Base-by-base conservation (phyloP, 345 rosid genomes). In the Tarenaya hassleriana region DNA sequence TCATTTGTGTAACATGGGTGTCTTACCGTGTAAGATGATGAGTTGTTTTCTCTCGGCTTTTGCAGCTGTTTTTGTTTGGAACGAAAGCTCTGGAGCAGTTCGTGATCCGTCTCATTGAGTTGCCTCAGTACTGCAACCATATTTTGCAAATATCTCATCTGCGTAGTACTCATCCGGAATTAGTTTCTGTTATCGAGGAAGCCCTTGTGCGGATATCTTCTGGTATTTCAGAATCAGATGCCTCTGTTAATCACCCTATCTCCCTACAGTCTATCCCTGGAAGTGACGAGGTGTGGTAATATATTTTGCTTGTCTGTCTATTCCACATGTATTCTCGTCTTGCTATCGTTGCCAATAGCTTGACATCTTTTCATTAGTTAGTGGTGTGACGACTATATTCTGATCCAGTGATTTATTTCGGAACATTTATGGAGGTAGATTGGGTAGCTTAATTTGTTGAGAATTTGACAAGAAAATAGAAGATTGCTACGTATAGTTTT, bases 111-210 rank as follows among this genome's bases (percentile, higher is more conserved):
- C 71, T 92, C 43, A 77, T 88, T 57, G 98, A 92, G 73, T 83
- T 90, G 94, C 98, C 98, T 1, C 98, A 92, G 44, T 92, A 92
- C 73, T 92, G 98, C 78, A 85, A 88, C 68, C 98, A 88, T 66
- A 88, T 92, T 53, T 77, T 92, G 55, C 98, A 92, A 73, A 92
- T 92, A 72, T 92, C 98, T 64, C 95, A 92, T 72, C 70, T 92
- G 56, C 94, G 96, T 39, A 67, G 68, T 38, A 78, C 88, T 58
- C 96, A 85, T 68, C 51, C 86, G 3, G 96, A 92, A 59, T 73
- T 92, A 75, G 90, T 92, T 69, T 64, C 84, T 58, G 84, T 85
- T 69, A 85, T 92, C 56, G 98, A 92, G 47, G 74, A 81, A 38
- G 84, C 83, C 27, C 95, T 92, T 50, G 81, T 83, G 40, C 77